Evolutionary conservation across 2,329 filamentous ascomycete species (phyloP).

Genomic region (Aplosporella prunicola): DNA sequence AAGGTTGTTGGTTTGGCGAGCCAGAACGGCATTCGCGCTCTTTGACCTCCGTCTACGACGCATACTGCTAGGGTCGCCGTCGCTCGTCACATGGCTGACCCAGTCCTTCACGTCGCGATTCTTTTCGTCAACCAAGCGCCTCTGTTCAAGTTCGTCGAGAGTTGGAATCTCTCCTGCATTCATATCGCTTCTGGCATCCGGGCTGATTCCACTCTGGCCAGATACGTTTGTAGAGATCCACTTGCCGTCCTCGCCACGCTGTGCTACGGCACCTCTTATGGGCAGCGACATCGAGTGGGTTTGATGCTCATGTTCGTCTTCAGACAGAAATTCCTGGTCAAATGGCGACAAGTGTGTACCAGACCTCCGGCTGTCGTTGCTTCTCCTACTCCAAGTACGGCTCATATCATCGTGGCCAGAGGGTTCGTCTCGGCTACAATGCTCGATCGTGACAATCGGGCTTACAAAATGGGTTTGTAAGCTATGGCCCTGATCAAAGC

Average conservation of each 20-base stretch:
- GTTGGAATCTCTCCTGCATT: slow-evolving; percentile 36
- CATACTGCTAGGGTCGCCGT: slow-evolving; percentile 25
- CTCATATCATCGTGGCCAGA: slow-evolving; percentile 26
- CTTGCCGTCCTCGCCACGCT: slow-evolving; percentile 37
- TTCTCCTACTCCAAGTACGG: slow-evolving; percentile 25
- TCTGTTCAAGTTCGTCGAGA: slow-evolving; percentile 41
- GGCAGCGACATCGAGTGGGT: slow-evolving; percentile 1
- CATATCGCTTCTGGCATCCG: slow-evolving; percentile 34
- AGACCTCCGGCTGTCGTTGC: slow-evolving; percentile 25
- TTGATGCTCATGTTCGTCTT: slow-evolving; percentile 17
- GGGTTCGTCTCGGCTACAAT: slow-evolving; percentile 27
- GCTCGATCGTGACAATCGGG: slow-evolving; percentile 30
- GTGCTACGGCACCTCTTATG: slow-evolving; percentile 9
- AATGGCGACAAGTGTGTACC: slow-evolving; percentile 31
- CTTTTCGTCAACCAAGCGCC: slow-evolving; percentile 39
- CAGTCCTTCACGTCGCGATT: slow-evolving; percentile 46
- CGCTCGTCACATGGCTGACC: slow-evolving; percentile 38
- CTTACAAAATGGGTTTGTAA: slow-evolving; percentile 25
- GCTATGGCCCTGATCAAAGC: slow-evolving; percentile 20
- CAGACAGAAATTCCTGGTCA: slow-evolving; percentile 24
- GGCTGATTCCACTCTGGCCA: slow-evolving; percentile 39
- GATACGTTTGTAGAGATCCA: slow-evolving; percentile 33
- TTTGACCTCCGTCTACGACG: slow-evolving; percentile 34
- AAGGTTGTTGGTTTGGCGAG: slow-evolving; percentile 15
- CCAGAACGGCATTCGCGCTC: slow-evolving; percentile 31